Evolutionary conservation across 768 basidiomycete genomes (phyloP), one percentile per base, ranked within the genome.

Genomic region (Punctularia strigosozonata): DNA sequence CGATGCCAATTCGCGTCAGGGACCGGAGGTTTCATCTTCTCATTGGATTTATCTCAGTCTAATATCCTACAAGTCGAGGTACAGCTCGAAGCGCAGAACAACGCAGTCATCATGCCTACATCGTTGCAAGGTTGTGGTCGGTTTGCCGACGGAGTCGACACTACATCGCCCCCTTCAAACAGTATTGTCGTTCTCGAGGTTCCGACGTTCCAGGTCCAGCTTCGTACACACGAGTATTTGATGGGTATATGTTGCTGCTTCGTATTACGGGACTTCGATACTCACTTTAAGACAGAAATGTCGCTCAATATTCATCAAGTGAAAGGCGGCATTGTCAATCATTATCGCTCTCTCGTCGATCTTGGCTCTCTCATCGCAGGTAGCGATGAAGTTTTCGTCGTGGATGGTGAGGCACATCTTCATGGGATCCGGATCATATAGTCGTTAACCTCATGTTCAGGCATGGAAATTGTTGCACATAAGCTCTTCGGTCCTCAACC

Each of bases 401-500:
- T 82, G 14, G 71, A 75, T 46, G 67, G 76, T 68, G 41, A 23
- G 55, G 46, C 24, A 28, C 22, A 8, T 17, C 24, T 17, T 19
- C 31, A 23, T 34, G 36, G 23, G 26, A 21, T 25, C 21, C 10
- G 18, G 25, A 37, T 26, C 22, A 28, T 26, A 19, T 40, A 13
- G 31, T 25, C 20, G 24, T 37, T 43, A 18, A 35, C 20, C 28
- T 30, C 28, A 21, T 28, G 2, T 5, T n/a, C 45, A 84, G 87
- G 83, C 8, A 56, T 92, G 46, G 73, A 86, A 43, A 73, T 98
- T 35, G 74, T 76, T 12, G 80, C 86, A 2, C 74, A 95, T 52
- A 76, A 92, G 19, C 62, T 98, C 8, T 94, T 95, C 51, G 94
- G 94, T 6, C 86, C 87, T 10, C 75, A 78, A 42, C 94, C 94